phyloP scores from a whole-genome alignment of 2,329 filamentous ascomycete species.

The Verticillium alfalfae region DNA sequence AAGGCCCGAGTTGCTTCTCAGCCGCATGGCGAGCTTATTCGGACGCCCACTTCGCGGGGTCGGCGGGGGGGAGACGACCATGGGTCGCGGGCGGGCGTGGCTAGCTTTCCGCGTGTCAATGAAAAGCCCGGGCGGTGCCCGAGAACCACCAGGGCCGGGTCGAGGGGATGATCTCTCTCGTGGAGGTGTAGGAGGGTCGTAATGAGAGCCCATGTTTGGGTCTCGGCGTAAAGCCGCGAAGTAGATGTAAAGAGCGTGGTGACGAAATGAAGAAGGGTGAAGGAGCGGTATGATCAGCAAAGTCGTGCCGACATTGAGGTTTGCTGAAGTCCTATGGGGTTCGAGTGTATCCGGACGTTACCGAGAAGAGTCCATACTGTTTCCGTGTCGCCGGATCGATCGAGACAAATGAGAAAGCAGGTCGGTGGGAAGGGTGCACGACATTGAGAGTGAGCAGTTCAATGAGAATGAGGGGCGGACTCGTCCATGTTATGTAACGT shows the following conservation, averaged over 20 bases:
- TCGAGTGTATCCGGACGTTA: background rate
- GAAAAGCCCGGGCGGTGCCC: background rate
- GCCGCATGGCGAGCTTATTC: conserved; percentile 17
- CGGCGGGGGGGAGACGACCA: conserved; percentile 18
- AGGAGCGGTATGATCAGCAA: background rate
- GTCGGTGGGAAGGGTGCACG: background rate
- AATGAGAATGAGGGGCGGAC: background rate
- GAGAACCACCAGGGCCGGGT: background rate
- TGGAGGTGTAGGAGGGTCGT: background rate
- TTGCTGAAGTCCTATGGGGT: background rate
- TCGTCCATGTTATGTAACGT: background rate
- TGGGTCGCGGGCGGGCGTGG: background rate
- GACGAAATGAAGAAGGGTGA: background rate
- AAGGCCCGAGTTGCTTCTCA: conserved; percentile 42
- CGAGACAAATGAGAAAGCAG: background rate
- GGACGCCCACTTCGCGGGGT: conserved; percentile 11
- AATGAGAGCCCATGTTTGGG: background rate
- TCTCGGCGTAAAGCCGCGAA: background rate
- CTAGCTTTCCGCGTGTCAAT: background rate
- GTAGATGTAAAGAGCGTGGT: background rate
- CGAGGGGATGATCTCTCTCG: background rate
- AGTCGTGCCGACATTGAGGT: background rate
- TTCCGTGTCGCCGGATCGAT: background rate
- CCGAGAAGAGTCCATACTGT: background rate
- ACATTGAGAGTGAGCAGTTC: background rate